Evolutionary conservation across 2,329 filamentous ascomycete genomes (phyloP).

Genomic region (Aspergillus hiratsukae): DNA sequence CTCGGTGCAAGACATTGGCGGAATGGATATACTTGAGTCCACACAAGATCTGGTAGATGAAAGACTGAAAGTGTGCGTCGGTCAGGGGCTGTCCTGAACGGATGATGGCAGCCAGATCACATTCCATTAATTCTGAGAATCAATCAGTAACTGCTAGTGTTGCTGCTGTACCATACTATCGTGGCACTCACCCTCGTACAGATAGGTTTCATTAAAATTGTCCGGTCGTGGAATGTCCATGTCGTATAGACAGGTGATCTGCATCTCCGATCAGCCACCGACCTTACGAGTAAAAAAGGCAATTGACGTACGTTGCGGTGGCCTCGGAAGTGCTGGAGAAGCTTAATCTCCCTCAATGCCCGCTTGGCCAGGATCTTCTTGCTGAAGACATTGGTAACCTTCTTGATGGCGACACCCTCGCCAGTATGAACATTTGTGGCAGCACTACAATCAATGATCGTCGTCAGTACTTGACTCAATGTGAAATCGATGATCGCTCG

Average conservation of each 20-base stretch:
- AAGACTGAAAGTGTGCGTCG: slow-evolving; percentile 98
- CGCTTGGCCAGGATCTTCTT: slow-evolving; percentile 99
- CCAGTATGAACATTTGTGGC: slow-evolving; percentile 85
- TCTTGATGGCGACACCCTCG: slow-evolving; percentile 97
- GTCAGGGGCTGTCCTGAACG: slow-evolving; percentile 94
- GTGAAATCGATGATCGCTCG: too few relatives aligned
- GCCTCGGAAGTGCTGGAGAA: slow-evolving; percentile 93
- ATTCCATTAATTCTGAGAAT: slow-evolving; percentile 88
- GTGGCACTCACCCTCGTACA: slow-evolving; percentile 79
- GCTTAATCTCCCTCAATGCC: slow-evolving; percentile 95
- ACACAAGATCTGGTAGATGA: slow-evolving; percentile 99
- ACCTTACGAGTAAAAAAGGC: background rate
- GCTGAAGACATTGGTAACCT: slow-evolving; percentile 99
- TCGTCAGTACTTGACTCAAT: slow-evolving; percentile 12
- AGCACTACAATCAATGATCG: slow-evolving; percentile 55
- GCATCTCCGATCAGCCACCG: slow-evolving; percentile 34
- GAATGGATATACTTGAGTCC: slow-evolving; percentile 99
- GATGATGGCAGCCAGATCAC: slow-evolving; percentile 96
- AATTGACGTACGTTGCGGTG: slow-evolving; percentile 68
- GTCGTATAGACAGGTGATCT: slow-evolving; percentile 99
- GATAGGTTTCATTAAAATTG: slow-evolving; percentile 98
- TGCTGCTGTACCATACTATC: background rate
- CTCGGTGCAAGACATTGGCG: slow-evolving; percentile 93
- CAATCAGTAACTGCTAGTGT: slow-evolving; percentile 10
- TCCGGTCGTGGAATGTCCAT: slow-evolving; percentile 98